These are phyloP conservation scores for Crucibulum parvulum DNA, from an alignment of 1,284 basidiomycete genomes.

Conservation along the genomic window DNA sequence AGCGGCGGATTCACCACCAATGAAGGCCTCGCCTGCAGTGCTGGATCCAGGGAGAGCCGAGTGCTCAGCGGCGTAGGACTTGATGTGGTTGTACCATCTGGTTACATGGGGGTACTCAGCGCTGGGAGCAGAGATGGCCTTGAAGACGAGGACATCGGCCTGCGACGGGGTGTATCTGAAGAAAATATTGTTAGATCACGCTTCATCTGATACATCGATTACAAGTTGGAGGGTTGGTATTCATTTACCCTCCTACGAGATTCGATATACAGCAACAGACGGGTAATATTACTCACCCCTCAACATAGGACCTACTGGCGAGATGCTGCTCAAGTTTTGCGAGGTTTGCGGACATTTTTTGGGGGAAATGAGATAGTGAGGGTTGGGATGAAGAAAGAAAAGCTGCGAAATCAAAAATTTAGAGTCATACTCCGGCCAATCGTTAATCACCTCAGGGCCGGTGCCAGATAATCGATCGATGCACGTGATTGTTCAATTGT, in stretches of 20 bases:
- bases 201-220: slow-evolving; percentile 20
- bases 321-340: slow-evolving; percentile 87
- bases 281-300: slow-evolving; percentile 76
- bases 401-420: neutral
- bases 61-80: slow-evolving; percentile 86
- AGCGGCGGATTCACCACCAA: slow-evolving; percentile 50
- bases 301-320: slow-evolving; percentile 85
- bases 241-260: neutral
- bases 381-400: neutral
- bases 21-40: slow-evolving; percentile 80
- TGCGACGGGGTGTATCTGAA: slow-evolving; percentile 92
- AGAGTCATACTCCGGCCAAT: neutral
- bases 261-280: slow-evolving; percentile 1
- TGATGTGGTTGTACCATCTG: slow-evolving; percentile 96
- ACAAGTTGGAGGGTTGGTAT: slow-evolving; percentile 1
- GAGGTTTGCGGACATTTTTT: slow-evolving; percentile 77
- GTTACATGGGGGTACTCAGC: slow-evolving; percentile 81
- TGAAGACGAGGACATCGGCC: slow-evolving; percentile 96
- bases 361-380: neutral
- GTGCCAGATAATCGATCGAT: neutral
- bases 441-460: neutral
- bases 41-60: slow-evolving; percentile 84
- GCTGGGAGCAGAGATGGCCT: slow-evolving; percentile 72
- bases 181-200: slow-evolving; percentile 1
- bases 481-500: neutral